Evolutionary conservation across 78 protist species (phyloP), one percentile per base, ranked within the genome.

Genomic region (Dictyostelium purpureum): DNA sequence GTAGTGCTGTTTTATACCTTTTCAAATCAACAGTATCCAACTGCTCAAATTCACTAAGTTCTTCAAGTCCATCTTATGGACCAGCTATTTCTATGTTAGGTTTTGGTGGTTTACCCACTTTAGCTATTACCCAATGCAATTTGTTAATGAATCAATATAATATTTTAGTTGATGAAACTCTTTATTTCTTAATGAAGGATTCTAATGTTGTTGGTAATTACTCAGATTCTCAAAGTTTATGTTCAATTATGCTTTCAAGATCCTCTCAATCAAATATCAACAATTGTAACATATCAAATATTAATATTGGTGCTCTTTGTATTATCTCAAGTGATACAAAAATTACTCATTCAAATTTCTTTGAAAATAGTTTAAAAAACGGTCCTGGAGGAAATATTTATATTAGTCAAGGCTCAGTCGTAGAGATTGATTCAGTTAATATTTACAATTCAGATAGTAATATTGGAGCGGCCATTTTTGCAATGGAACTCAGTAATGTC

Each of bases 311-410:
- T 35, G 79, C 90, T 4, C 56, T 82, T 0, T 82, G 90, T 70
- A 56, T 82, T 7, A 67, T 80, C 2, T 31, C 16, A 12, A 38
- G 61, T 18, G 26, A 2, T 24, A 40, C 66, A 18, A 52, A 31
- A 12, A 35, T 82, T 31, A 10, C 56, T 2, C 7, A 47, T 1
- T 16, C 77, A 1, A 51, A 6, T 19, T 63, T 80, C 52, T 0
- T 1, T 9, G 49, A 19, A 0, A 80, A 80, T 18, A 18, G 21
- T 38, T 42, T 82, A 59, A 1, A 6, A 3, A 43, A 35, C 19
- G 54, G 80, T 1, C 54, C 78, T 1, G 90, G 90, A 28, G 90
- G 71, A 11, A 82, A 70, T 37, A 45, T 82, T 49, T 82, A 70
- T 28, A 70, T 82, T 4, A 42, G 63, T 4, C 90, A 82, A 52